Evolutionary conservation across 2,329 filamentous ascomycete species (phyloP).

Genomic region (Phaeosphaeria sp.): DNA sequence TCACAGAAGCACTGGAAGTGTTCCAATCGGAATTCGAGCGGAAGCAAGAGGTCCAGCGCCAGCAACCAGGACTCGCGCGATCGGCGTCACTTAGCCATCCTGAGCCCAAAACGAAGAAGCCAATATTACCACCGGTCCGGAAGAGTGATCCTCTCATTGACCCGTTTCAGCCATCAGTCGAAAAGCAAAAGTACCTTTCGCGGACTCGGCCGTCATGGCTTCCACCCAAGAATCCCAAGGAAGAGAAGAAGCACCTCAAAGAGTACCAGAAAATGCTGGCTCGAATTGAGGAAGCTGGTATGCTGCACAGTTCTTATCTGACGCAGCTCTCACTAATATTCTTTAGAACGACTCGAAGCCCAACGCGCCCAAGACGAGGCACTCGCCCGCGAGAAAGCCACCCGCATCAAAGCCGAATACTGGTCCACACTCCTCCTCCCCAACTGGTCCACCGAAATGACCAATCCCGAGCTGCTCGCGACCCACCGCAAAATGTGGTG

Average conservation of each 20-base stretch:
- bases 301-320: conserved; percentile 20
- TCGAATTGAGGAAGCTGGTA: conserved; percentile 64
- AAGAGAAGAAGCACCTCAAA: conserved; percentile 87
- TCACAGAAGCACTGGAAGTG: conserved; percentile 83
- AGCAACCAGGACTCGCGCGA: conserved; percentile 51
- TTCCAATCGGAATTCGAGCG: conserved; percentile 70
- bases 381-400: conserved; percentile 59
- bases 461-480: conserved; percentile 39
- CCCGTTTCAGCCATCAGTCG: conserved; percentile 81
- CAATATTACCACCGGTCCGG: conserved; percentile 67
- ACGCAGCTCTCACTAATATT: conserved; percentile 15
- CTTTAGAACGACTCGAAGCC: conserved; percentile 39
- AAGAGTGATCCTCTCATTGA: conserved; percentile 84
- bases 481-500: conserved; percentile 76
- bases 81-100: conserved; percentile 38
- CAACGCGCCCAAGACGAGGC: conserved; percentile 57
- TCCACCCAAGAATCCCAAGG: conserved; percentile 84
- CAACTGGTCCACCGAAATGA: conserved; percentile 75
- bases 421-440: conserved; percentile 82
- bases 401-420: conserved; percentile 60
- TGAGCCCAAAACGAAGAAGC: conserved; percentile 58
- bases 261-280: conserved; percentile 86
- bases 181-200: conserved; percentile 84
- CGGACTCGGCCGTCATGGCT: conserved; percentile 82
- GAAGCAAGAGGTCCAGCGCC: conserved; percentile 60